Base-by-base conservation (phyloP, 202 grass and related monocot species). In the Setaria viridis region DNA sequence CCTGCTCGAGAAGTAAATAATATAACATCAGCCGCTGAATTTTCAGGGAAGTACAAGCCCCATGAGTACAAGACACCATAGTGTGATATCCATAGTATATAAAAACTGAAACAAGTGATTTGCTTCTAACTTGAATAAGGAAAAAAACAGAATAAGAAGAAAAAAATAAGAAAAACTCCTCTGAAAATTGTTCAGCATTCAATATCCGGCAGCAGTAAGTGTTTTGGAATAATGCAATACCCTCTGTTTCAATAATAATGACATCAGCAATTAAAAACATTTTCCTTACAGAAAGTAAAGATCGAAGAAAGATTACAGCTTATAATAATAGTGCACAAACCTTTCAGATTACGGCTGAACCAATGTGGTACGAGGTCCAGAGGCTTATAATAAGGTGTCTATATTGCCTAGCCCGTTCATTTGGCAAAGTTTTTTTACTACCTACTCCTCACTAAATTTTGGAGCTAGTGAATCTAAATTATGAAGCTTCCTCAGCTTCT, bases 1-100 rank as follows among this genome's bases (percentile, higher is more conserved):
- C 90, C 90, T 91, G 76, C 77, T 74, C 90, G 56, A 66, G 59
- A 50, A 84, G 83, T 67, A 81, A 82, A 84, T 21, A 63, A 80
- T 42, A 71, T 29, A 49, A 66, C 30, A 75, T 62, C 62, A 89
- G 34, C 62, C 25, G 9, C 3, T 46, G 68, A 77, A 56, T 19
- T 69, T 17, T 0, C 47, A 46, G 32, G 9, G 32, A 71, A 70
- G 19, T 62, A 68, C 15, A 69, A 35, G 21, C 6, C 5, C 0
- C 15, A 72, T 7, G 7, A 62, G 11, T 45, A 50, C 16, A 82
- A 46, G 20, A 62, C 39, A 32, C n/a, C 16, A 67, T 76, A 71
- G 10, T 13, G 29, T 41, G 66, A 70, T 39, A 51, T 51, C 19
- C 2, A 2, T 13, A 30, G 9, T 84, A 35, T 43, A 20, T 7